Evolutionary conservation across 306 rosid species (phyloP).

Genomic region (Castanea mollissima): DNA sequence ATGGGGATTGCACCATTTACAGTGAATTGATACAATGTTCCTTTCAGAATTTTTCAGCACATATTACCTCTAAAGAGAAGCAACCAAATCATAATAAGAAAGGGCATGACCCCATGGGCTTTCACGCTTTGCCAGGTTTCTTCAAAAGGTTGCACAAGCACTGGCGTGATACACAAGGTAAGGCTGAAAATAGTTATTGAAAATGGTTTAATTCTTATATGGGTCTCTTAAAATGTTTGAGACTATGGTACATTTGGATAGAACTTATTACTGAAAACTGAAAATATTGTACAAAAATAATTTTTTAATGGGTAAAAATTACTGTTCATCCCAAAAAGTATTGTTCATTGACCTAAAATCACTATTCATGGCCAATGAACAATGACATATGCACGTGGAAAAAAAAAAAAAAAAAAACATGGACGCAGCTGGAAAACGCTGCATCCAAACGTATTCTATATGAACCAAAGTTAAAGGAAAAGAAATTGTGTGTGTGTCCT

Average conservation of each 20-base stretch:
- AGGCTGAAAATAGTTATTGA: neutral
- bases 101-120: neutral
- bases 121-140: neutral
- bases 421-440: no score
- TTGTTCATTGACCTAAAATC: no score
- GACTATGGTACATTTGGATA: no score
- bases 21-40: conserved; percentile 21
- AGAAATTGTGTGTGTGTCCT: neutral
- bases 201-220: neutral
- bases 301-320: no score
- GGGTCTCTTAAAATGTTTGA: neutral
- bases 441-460: no score
- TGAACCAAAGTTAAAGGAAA: neutral
- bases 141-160: no score
- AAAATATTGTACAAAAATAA: no score
- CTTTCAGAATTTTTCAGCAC: conserved; percentile 2
- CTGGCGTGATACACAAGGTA: neutral
- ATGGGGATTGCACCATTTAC: conserved; percentile 31
- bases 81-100: neutral
- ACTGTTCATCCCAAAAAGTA: no score
- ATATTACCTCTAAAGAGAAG: neutral
- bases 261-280: no score
- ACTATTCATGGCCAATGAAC: no score
- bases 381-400: no score
- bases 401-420: no score